phyloP scores from a whole-genome alignment of 179 eudicot species.

The Corrigiola litoralis region DNA sequence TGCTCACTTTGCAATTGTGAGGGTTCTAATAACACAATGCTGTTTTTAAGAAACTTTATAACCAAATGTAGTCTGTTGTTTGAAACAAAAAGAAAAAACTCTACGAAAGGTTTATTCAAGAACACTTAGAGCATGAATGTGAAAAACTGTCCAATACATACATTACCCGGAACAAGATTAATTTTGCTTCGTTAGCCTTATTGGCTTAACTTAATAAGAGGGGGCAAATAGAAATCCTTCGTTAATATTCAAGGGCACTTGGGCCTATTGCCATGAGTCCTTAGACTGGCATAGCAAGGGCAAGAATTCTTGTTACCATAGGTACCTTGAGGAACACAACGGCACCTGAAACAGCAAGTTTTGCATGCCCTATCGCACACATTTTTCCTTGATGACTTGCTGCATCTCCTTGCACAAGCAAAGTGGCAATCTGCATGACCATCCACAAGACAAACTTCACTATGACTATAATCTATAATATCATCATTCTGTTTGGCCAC shows the following conservation, averaged over 20 bases:
- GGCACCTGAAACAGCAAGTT: constrained; percentile 49
- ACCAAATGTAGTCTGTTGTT: too few relatives aligned
- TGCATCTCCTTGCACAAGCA: constrained; percentile 60
- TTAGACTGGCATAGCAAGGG: constrained; percentile 61
- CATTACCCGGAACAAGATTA: too few relatives aligned
- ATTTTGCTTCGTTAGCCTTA: not conserved
- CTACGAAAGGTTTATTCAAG: too few relatives aligned
- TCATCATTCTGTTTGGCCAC: too few relatives aligned
- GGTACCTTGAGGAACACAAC: constrained; percentile 68
- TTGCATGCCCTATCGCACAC: constrained; percentile 56
- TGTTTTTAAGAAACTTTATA: too few relatives aligned
- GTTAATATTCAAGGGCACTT: constrained; percentile 74
- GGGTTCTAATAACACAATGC: too few relatives aligned
- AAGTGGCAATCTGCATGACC: constrained; percentile 40
- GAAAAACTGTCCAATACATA: too few relatives aligned
- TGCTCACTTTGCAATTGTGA: too few relatives aligned
- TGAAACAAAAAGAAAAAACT: too few relatives aligned
- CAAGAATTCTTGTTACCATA: constrained; percentile 48
- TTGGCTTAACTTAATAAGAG: not conserved
- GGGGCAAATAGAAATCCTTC: too few relatives aligned
- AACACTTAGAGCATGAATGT: too few relatives aligned
- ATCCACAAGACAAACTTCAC: not conserved
- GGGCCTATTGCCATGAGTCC: constrained; percentile 49
- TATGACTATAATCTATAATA: too few relatives aligned
- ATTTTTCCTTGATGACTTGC: constrained; percentile 48